Base-by-base conservation (phyloP, 352 stramenopile genomes). In the Phytophthora constricta region DNA sequence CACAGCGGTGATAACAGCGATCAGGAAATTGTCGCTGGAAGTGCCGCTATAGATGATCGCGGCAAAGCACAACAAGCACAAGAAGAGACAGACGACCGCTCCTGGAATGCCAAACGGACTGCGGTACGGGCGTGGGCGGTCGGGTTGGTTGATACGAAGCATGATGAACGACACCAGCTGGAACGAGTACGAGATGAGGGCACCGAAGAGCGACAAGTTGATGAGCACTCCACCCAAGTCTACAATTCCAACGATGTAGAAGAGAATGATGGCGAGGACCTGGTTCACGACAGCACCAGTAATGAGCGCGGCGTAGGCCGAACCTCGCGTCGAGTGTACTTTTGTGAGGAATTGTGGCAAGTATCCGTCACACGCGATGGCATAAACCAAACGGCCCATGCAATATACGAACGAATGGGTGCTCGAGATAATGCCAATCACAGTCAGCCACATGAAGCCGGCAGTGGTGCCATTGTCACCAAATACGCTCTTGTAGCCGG, bases 331-430 rank as follows among this genome's bases (percentile, higher is more conserved):
- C 25, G 72, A 61, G 55, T 87, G 66, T 16, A 87, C 53, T 22
- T 76, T 88, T 11, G 79, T 86, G 25, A 92, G 68, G 20, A 87
- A 64, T 22, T 72, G 58, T 1, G 79, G 83, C 37, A 87, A 53
- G 48, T 81, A 92, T 5, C 80, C 80, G 56, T 88, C 80, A 19
- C 76, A 80, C 5, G 83, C 80, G 57, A 90, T 92, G 14, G 83
- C 83, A 59, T 76, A 87, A 23, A 92, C 59, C 54, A 90, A 34
- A 1, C 72, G 72, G n/a, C 75, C 76, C 81, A 89, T 92, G 70
- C 73, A 90, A 45, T 83, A 92, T 13, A 92, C 80, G 73, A 89
- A 92, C 51, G 83, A 89, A 59, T 92, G 79, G 28, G 81, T 84
- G 45, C 77, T 86, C 1, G 70, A 79, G 23, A 90, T 82, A 17